Conservation (phyloP, 768 basidiomycete species). For the Amanita exitialis region DNA sequence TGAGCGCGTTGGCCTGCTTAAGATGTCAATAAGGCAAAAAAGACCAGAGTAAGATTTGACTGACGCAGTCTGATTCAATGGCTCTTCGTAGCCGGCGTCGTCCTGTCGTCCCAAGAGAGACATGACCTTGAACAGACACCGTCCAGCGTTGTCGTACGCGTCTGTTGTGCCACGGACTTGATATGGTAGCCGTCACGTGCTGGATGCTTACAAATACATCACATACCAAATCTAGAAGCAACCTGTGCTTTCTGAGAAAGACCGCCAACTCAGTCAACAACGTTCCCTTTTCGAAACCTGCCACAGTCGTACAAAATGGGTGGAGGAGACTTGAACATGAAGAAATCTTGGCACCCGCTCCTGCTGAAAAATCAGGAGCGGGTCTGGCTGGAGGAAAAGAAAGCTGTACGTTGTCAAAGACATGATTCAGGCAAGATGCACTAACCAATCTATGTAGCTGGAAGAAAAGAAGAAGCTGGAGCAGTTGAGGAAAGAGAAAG, state of each 20-base stretch:
- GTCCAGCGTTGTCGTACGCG: background rate
- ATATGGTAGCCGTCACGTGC: background rate
- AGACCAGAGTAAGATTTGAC: conserved; percentile 3
- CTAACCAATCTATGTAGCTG: conserved; percentile 40
- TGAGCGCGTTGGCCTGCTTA: conserved; percentile 57
- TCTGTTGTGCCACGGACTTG: background rate
- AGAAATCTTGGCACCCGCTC: conserved; percentile 98
- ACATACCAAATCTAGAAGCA: background rate
- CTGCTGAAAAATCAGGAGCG: conserved; percentile 97
- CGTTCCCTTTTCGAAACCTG: conserved; percentile 8
- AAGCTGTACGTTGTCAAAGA: conserved; percentile 53
- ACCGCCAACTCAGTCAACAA: conserved; percentile 6
- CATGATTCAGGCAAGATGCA: background rate
- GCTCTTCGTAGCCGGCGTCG: conserved; percentile 3
- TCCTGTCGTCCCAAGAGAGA: conserved; percentile 1
- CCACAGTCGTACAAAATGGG: conserved; percentile 66
- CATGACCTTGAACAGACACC: background rate
- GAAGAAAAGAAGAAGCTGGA: conserved; percentile 99
- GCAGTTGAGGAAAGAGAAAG: conserved; percentile 94
- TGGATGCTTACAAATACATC: too few relatives aligned
- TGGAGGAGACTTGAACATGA: conserved; percentile 98
- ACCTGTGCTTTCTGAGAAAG: conserved; percentile 1
- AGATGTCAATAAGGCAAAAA: conserved; percentile 10
- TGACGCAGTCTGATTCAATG: conserved; percentile 1
- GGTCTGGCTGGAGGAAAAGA: conserved; percentile 98